A percentile compares a stretch with the other conserved stretches of the same genome.
These are phyloP conservation scores for Leptographium procerum DNA, from an alignment of 2,329 filamentous ascomycete species.

Conservation along the genomic window DNA sequence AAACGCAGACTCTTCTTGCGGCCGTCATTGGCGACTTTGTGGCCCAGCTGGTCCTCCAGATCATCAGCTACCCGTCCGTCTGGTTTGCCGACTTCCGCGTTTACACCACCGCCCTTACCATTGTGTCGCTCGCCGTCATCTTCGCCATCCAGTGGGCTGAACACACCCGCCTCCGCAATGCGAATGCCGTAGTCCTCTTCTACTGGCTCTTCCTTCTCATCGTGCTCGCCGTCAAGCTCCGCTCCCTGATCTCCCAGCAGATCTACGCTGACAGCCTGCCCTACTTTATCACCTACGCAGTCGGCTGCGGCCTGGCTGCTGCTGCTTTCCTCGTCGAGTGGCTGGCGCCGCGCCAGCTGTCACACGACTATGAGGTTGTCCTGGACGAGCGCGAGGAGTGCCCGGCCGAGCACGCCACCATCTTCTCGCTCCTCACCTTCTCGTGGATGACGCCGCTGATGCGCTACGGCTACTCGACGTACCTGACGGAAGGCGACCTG, in stretches of 20 bases:
- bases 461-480: conserved; percentile 86
- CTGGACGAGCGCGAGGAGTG: conserved; percentile 48
- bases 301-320: conserved; percentile 58
- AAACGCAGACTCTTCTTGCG: conserved; percentile 43
- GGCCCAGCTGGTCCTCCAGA: conserved; percentile 66
- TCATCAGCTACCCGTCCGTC: conserved; percentile 53
- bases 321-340: conserved; percentile 72
- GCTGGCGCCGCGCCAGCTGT: conserved; percentile 66
- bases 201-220: conserved; percentile 86
- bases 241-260: conserved; percentile 72
- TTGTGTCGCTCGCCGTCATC: conserved; percentile 62
- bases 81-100: conserved; percentile 79
- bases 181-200: conserved; percentile 80
- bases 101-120: conserved; percentile 63
- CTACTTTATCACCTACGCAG: conserved; percentile 68
- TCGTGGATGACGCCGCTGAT: conserved; percentile 99
- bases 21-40: conserved; percentile 57
- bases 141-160: conserved; percentile 78
- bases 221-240: conserved; percentile 68
- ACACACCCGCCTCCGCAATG: conserved; percentile 68
- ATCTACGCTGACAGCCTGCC: conserved; percentile 53
- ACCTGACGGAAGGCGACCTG: conserved; percentile 84
- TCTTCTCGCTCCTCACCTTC: conserved; percentile 91
- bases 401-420: conserved; percentile 78
- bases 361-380: conserved; percentile 45